A percentile compares a stretch with the other conserved stretches of the same genome.
Evolutionary conservation across 768 basidiomycete species (phyloP).

Genomic region (Boletellus sp.): DNA sequence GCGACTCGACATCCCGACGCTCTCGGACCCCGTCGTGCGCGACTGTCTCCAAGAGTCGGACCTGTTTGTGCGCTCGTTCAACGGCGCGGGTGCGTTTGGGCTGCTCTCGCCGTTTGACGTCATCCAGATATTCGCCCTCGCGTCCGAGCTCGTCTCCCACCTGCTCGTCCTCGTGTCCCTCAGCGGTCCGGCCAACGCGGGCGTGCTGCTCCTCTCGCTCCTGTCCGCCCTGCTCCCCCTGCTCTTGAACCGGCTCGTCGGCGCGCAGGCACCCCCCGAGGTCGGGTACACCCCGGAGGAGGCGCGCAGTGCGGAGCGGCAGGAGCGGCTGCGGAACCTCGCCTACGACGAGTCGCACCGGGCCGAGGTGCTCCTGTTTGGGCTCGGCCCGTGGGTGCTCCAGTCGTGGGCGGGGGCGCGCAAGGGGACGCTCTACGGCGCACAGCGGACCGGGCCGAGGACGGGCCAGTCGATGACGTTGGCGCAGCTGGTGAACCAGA

Average conservation of each 20-base stretch:
- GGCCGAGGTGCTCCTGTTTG: slow-evolving; percentile 80
- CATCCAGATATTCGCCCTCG: slow-evolving; percentile 64
- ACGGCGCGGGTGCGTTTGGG: slow-evolving; percentile 68
- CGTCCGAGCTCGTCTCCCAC: slow-evolving; percentile 71
- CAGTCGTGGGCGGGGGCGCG: slow-evolving; percentile 69
- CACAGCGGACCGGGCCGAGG: slow-evolving; percentile 42
- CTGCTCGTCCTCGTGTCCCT: slow-evolving; percentile 64
- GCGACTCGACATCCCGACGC: slow-evolving; percentile 73
- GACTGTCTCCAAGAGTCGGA: slow-evolving; percentile 86
- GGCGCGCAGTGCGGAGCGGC: slow-evolving; percentile 61
- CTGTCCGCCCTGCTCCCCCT: slow-evolving; percentile 59
- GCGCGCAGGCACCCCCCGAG: slow-evolving; percentile 41
- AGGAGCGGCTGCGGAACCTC: slow-evolving; percentile 71
- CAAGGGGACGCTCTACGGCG: slow-evolving; percentile 54
- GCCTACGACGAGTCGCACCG: slow-evolving; percentile 73
- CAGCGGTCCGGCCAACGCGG: slow-evolving; percentile 50
- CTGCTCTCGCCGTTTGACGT: slow-evolving; percentile 79
- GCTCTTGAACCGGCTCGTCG: slow-evolving; percentile 49
- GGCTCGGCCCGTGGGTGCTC: slow-evolving; percentile 81
- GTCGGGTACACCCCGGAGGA: slow-evolving; percentile 50
- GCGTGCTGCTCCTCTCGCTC: slow-evolving; percentile 57
- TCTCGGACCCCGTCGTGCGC: slow-evolving; percentile 67
- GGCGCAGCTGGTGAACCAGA: slow-evolving; percentile 47
- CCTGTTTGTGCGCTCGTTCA: slow-evolving; percentile 78
- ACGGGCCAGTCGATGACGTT: slow-evolving; percentile 37